Evolutionary conservation across 2,329 filamentous ascomycete species (phyloP), one percentile per base, ranked within the genome.

Genomic region (Parastagonospora avenae): DNA sequence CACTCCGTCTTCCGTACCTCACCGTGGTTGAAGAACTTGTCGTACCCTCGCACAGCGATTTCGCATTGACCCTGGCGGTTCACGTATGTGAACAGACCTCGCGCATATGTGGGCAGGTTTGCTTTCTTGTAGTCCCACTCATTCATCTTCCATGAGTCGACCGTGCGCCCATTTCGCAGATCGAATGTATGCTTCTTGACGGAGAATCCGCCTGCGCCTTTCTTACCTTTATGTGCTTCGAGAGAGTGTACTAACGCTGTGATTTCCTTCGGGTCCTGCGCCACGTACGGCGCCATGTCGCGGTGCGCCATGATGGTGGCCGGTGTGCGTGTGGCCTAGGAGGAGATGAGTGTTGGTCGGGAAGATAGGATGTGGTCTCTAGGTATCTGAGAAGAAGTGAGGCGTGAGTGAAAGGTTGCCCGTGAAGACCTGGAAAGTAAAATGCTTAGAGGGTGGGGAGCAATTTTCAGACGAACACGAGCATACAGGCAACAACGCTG

Each of bases 21-120:
- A 43, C 85, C 84, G 35, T 91, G 83, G 65, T 99, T 99, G 84
- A 99, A 99, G 79, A 99, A 99, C 76, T 99, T 99, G 80, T 99
- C 93, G 75, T 99, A 99, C 44, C 94, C 94, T 63, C 94, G 84
- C 42, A 91, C 85, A 1, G 84, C 89, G 62, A 99, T 97, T 73
- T 96, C 91, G 10, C 84, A 78, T 8, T 84, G 79, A 8, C 86
- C 85, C 24, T 83, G 79, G 42, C 81, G 78, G 55, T 84, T 87
- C 57, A 77, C 83, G 36, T 88, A 89, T n/a, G 92, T 99, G 76
- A 99, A 99, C 1, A 99, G 83, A 6, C 94, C 94, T 46, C 94
- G 87, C 5, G 94, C 92, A 72, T 97, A 96, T 1, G 91, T 96
- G 5, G 94, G 94, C 9, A 99, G 82, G 60, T 91, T 84, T 12